Conservation (phyloP, 2,329 filamentous ascomycete genomes). For the Mycosphaerella arachidis region DNA sequence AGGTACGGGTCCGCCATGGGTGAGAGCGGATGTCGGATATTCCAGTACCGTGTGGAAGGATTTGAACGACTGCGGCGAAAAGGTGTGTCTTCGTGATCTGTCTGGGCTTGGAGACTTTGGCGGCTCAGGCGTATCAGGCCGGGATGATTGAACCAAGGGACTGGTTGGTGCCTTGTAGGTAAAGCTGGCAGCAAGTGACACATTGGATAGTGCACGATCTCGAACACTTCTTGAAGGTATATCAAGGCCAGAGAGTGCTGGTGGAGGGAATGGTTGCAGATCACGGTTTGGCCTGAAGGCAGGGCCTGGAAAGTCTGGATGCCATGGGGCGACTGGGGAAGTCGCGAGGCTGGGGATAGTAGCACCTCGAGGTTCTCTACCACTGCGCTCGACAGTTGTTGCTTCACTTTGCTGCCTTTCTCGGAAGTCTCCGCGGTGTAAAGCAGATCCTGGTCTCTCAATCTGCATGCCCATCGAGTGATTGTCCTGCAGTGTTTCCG, state of each 20-base stretch:
- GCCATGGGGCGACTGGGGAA: constrained; percentile 57
- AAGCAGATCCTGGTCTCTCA: constrained; percentile 72
- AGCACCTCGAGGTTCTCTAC: constrained; percentile 12
- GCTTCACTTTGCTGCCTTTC: constrained; percentile 37
- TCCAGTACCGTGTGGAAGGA: constrained; percentile 43
- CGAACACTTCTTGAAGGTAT: constrained; percentile 39
- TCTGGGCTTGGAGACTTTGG: constrained; percentile 41
- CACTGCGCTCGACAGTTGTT: constrained; percentile 17
- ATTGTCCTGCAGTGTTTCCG: constrained; percentile 23
- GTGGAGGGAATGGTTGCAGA: constrained; percentile 10
- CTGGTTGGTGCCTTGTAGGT: constrained; percentile 85
- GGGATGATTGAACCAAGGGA: constrained; percentile 66
- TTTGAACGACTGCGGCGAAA: constrained; percentile 59
- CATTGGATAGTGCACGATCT: constrained; percentile 46
- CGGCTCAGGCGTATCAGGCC: constrained; percentile 32
- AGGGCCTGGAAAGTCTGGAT: constrained; percentile 40
- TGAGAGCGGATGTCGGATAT: constrained; percentile 28
- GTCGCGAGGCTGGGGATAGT: constrained; percentile 36
- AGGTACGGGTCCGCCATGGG: constrained; percentile 30
- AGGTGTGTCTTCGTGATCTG: constrained; percentile 63
- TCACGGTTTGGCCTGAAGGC: constrained; percentile 32
- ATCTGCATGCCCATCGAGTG: constrained; percentile 51
- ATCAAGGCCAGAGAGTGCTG: constrained; percentile 14
- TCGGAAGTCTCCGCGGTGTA: constrained; percentile 60
- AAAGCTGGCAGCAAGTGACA: constrained; percentile 73